Percentiles rank a stretch among this genome's conserved stretches.
Conservation (phyloP, 441 rosid species). For the Manihot esculenta region DNA sequence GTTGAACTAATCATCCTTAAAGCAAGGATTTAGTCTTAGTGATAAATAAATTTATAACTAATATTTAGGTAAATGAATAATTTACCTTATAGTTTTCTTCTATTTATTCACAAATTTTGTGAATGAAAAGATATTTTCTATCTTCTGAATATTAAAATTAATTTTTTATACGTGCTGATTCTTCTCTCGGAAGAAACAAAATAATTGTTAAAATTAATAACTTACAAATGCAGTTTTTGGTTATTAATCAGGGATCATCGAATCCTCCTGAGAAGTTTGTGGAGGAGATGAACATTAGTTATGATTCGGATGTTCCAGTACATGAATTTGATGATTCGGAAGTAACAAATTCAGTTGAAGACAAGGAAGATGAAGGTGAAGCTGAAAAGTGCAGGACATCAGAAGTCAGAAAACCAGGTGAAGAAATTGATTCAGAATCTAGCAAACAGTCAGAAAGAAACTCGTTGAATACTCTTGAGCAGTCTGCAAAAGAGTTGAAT, state of each 20-base stretch:
- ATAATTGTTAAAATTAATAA: neutral
- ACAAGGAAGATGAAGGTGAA: too few relatives aligned
- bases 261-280: slow-evolving; percentile 28
- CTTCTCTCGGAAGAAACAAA: too few relatives aligned
- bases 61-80: too few relatives aligned
- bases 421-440: neutral
- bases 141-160: neutral
- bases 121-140: neutral
- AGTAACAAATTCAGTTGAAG: slow-evolving; percentile 10
- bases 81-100: too few relatives aligned
- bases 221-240: slow-evolving; percentile 10
- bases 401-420: too few relatives aligned
- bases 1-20: neutral
- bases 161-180: neutral
- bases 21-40: neutral
- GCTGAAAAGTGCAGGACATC: too few relatives aligned
- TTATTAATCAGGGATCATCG: slow-evolving; percentile 36
- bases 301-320: slow-evolving; percentile 16
- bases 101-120: neutral
- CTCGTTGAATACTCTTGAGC: neutral
- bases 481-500: neutral
- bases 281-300: slow-evolving; percentile 31
- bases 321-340: neutral
- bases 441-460: neutral
- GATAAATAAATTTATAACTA: too few relatives aligned